phyloP scores from a whole-genome alignment of 345 rosid genomes.

The Mercurialis annua region DNA sequence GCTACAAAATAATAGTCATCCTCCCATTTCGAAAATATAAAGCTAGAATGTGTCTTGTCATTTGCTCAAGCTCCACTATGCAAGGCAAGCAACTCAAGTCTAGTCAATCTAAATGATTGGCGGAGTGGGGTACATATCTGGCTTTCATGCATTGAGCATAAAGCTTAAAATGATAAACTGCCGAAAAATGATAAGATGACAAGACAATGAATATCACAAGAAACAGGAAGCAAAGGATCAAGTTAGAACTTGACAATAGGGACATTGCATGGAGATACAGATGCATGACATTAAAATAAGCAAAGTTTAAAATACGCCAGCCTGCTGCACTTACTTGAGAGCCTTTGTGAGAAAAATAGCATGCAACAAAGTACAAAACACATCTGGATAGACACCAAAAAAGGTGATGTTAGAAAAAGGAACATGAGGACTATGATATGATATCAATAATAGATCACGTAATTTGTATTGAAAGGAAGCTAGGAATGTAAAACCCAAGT shows the following conservation, averaged over 20 bases:
- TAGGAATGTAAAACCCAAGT: not conserved
- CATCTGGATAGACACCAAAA: constrained; percentile 53
- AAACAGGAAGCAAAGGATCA: not conserved
- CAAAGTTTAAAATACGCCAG: not conserved
- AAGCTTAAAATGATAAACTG: not conserved
- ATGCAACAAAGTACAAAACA: constrained; percentile 68
- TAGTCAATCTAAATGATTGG: not conserved
- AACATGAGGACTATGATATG: not conserved
- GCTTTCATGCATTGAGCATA: not conserved
- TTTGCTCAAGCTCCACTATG: constrained; percentile 1
- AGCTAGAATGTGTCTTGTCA: not conserved
- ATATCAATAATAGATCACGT: not conserved
- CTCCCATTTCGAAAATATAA: not conserved
- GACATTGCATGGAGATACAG: not conserved
- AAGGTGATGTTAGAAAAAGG: not conserved
- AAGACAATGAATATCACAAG: not conserved
- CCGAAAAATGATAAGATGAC: not conserved
- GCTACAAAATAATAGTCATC: not conserved
- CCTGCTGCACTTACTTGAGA: constrained; percentile 66
- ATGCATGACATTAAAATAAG: not conserved
- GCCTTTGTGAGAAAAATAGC: constrained; percentile 75
- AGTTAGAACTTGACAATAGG: not conserved
- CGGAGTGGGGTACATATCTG: not conserved
- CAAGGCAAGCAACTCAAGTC: constrained; percentile 8
- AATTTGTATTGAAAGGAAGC: not conserved